Conservation (phyloP, 1,284 basidiomycete genomes). For the Ustilago tritici region DNA sequence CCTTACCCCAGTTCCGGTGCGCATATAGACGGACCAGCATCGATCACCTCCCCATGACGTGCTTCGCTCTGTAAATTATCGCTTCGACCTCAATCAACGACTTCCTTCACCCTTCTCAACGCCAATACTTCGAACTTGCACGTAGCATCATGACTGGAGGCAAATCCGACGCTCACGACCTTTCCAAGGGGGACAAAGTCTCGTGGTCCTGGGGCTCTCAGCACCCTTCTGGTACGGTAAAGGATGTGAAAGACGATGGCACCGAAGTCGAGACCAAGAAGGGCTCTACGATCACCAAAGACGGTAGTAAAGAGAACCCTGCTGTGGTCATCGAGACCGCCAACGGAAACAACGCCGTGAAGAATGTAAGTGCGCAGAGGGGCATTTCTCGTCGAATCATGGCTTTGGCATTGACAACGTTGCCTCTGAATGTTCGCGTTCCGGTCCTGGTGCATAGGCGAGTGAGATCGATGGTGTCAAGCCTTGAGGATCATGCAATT, state of each 20-base stretch:
- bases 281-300: slow-evolving; percentile 51
- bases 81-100: neutral
- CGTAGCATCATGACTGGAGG: slow-evolving; percentile 23
- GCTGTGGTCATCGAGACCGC: slow-evolving; percentile 52
- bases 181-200: slow-evolving; percentile 48
- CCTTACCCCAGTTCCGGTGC: neutral
- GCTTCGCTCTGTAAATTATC: neutral
- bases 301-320: slow-evolving; percentile 51
- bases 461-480: slow-evolving; percentile 55
- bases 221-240: slow-evolving; percentile 54
- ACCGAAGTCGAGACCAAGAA: slow-evolving; percentile 55
- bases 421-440: neutral
- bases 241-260: slow-evolving; percentile 54
- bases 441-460: slow-evolving; percentile 24
- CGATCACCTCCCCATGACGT: neutral
- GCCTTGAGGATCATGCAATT: slow-evolving; percentile 28
- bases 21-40: neutral
- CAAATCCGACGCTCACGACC: slow-evolving; percentile 33
- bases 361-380: slow-evolving; percentile 44
- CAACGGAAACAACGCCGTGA: slow-evolving; percentile 52
- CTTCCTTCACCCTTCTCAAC: neutral
- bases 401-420: neutral
- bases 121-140: neutral
- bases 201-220: slow-evolving; percentile 54
- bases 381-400: neutral